Conservation (phyloP, 371 early-diverging fungal species). For the Lichtheimia ramosa region DNA sequence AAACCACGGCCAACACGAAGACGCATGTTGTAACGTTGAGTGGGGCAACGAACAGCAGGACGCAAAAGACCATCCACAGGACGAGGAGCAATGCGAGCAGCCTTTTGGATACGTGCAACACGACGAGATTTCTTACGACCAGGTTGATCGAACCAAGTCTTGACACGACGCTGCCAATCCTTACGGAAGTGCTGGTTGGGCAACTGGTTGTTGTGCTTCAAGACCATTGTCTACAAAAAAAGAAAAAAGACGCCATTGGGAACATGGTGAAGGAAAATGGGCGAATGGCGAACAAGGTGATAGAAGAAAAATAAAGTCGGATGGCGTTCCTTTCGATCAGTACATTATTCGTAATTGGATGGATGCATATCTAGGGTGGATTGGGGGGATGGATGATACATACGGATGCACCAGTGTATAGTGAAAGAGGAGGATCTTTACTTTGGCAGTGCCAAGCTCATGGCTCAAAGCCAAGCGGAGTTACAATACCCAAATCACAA, state of each 20-base stretch:
- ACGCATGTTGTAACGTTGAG: conserved; percentile 99
- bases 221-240: conserved; percentile 44
- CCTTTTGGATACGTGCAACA: conserved; percentile 91
- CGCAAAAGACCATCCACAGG: conserved; percentile 97
- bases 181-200: conserved; percentile 99
- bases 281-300: background rate
- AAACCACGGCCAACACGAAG: conserved; percentile 98
- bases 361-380: conserved; percentile 10
- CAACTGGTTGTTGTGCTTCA: conserved; percentile 99
- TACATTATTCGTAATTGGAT: conserved; percentile 4
- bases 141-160: conserved; percentile 99
- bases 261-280: background rate
- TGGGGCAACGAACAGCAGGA: conserved; percentile 98
- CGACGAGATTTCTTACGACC: conserved; percentile 93
- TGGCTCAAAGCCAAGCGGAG: too few relatives aligned
- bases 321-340: background rate
- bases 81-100: conserved; percentile 94
- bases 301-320: conserved; percentile 1
- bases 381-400: conserved; percentile 6
- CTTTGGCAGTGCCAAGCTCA: too few relatives aligned
- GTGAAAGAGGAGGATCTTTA: conserved; percentile 3
- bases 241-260: background rate
- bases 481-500: too few relatives aligned
- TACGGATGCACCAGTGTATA: conserved; percentile 12
- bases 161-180: conserved; percentile 97